phyloP scores from a whole-genome alignment of 345 rosid species.

The Brassica carinata region DNA sequence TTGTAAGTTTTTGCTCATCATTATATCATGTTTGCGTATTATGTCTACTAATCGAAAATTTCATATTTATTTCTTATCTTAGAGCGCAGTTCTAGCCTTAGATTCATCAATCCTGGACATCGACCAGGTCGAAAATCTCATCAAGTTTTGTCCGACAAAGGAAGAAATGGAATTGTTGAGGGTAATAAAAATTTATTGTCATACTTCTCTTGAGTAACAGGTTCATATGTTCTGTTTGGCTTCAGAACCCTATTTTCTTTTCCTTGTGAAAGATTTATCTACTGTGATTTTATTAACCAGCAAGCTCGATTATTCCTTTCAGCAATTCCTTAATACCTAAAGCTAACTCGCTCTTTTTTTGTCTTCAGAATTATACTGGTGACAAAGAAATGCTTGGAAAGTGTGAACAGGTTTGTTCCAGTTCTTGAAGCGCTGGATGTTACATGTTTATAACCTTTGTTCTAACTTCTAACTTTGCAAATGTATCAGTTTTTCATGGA shows the following conservation, averaged over 20 bases:
- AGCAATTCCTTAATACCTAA: background rate
- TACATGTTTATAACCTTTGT: conserved; percentile 24
- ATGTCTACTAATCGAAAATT: conserved; percentile 16
- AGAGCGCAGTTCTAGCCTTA: conserved; percentile 90
- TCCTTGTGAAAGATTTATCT: conserved; percentile 13
- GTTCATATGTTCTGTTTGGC: conserved; percentile 25
- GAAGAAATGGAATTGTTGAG: conserved; percentile 89
- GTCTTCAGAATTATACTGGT: conserved; percentile 43
- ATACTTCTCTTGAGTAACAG: conserved; percentile 12
- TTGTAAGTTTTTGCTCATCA: conserved; percentile 60
- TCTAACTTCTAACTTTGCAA: conserved; percentile 33
- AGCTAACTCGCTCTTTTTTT: conserved; percentile 25
- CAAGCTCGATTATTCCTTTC: conserved; percentile 7
- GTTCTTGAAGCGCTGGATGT: conserved; percentile 27
- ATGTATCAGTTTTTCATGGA: conserved; percentile 83
- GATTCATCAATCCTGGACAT: conserved; percentile 85
- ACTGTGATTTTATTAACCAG: conserved; percentile 4
- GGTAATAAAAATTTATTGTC: conserved; percentile 47
- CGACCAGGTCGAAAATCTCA: conserved; percentile 98
- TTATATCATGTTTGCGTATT: background rate
- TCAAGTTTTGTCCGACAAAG: conserved; percentile 95
- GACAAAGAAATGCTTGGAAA: conserved; percentile 75
- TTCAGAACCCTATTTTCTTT: background rate
- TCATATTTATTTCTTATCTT: conserved; percentile 27
- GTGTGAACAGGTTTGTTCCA: conserved; percentile 82